Evolutionary conservation across 192 early-diverging fungal species (phyloP), one percentile per base, ranked within the genome.

Genomic region (Entrophospora sp.): DNA sequence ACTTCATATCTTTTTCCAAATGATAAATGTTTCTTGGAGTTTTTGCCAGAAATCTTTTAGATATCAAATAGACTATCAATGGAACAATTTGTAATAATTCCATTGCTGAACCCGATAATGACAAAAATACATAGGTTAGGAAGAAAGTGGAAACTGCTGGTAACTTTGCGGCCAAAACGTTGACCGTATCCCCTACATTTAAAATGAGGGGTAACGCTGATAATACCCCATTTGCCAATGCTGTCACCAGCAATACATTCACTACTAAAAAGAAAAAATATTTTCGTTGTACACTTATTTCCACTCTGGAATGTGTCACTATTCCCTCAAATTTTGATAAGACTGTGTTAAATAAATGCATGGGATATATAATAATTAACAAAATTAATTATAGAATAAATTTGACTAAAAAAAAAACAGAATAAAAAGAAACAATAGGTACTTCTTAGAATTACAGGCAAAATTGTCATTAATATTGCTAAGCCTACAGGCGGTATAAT

Each of bases 211-310:
- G 3, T 16, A 62, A 60, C 12, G 51, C 71, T 46, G 67, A 71
- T 22, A 88, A 59, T 20, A 90, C 60, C 1, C 88, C 88, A 20
- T 79, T 81, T 7, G 87, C 79, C 48, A 92, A 75, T 16, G 91
- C 87, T 8, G 88, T 83, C 28, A 93, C 84, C 14, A 91, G 69
- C 18, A 94, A 81, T 10, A 94, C 86, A 72, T 92, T 88, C 61
- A 90, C 76, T 68, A 88, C 88, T 73, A 87, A 77, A 68, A 92
- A 92, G 59, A 87, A 84, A 68, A 83, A 94, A 72, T 86, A 89
- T 38, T 87, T 86, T 71, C 82, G 70, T 58, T 51, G 44, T 28
- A 66, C 25, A 31, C 64, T 66, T 30, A 55, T 16, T 0, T 14
- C 28, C 7, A 66, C 52, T 5, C 8, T 16, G 5, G 49, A 51